Evolutionary conservation across 139 green algal genomes (phyloP), one percentile per base, ranked within the genome.

Genomic region (Nannochloris sp.): DNA sequence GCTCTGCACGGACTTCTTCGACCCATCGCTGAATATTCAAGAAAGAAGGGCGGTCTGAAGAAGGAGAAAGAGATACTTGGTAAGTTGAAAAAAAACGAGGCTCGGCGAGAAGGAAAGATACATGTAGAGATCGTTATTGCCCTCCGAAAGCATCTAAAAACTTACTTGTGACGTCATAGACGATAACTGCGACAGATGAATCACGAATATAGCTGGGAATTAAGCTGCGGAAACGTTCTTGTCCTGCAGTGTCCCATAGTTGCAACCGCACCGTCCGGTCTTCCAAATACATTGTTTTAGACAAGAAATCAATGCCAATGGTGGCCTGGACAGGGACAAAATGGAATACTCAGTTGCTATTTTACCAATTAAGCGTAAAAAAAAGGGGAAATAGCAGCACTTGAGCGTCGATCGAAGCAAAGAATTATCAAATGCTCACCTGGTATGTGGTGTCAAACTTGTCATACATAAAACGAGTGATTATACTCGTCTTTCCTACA

Each of bases 391-490:
- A 51, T 19, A 19, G 19, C 42, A 19, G 19, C 19, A 19, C 42
- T 51, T 51, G 19, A 27, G 19, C 19, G 19, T 19, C 42, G 19
- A 51, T 51, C 42, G 42, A 19, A 51, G n/a, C n/a, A n/a, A n/a
- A n/a, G n/a, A n/a, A n/a, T n/a, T n/a, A n/a, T n/a, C n/a, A n/a
- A n/a, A n/a, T n/a, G n/a, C 42, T n/a, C 34, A 89, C 89, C 89
- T 98, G 93, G 67, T 99, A 99, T 1, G 84, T 95, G 73, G 92
- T 97, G 70, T 99, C 94, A 72, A 99, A 99, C 77, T 99, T 99
- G 74, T 99, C 94, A 76, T 99, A 99, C 94, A 99, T 99, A 71
- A 99, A 99, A 1, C 94, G 76, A 1, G 92, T 98, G 67, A 99
- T 99, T 64, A 99, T 97, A 62, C 78, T 90, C 34, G 94, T 99